These are phyloP conservation scores for Gypsophila paniculata DNA, from an alignment of 179 eudicot genomes.

Conservation along the genomic window DNA sequence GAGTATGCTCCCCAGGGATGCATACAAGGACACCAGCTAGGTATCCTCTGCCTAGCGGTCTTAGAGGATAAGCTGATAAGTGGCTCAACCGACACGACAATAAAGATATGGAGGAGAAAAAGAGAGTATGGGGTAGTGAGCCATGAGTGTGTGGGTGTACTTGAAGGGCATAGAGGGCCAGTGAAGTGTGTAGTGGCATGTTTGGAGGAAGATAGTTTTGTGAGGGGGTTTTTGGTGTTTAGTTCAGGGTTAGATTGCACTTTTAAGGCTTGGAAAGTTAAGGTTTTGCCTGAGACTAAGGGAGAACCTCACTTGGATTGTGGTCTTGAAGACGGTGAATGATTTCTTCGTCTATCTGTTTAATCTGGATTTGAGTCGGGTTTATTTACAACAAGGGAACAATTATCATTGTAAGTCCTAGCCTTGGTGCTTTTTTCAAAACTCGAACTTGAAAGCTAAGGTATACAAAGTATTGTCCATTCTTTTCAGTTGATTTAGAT, in stretches of 20 bases:
- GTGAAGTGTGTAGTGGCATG: conserved; percentile 48
- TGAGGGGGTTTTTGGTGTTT: conserved; percentile 35
- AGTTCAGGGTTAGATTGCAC: conserved; percentile 53
- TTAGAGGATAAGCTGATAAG: conserved; percentile 39
- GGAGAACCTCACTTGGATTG: neutral
- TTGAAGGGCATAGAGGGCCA: conserved; percentile 62
- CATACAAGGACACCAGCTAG: conserved; percentile 49
- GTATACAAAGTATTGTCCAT: too few species aligned
- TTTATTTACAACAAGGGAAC: too few species aligned
- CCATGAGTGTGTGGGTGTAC: conserved; percentile 50
- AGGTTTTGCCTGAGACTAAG: conserved; percentile 2
- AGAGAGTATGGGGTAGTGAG: conserved; percentile 28
- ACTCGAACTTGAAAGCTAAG: too few species aligned
- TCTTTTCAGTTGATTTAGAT: neutral
- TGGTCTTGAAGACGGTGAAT: neutral
- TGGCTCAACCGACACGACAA: conserved; percentile 57
- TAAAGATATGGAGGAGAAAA: conserved; percentile 53
- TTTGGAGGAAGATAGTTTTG: conserved; percentile 32
- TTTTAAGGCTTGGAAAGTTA: conserved; percentile 25
- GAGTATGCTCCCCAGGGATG: conserved; percentile 42
- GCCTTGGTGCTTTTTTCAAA: too few species aligned
- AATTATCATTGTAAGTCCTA: too few species aligned
- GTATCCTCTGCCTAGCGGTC: conserved; percentile 41
- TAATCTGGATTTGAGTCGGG: too few species aligned
- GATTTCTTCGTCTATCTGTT: neutral